Base-by-base conservation (phyloP, 768 basidiomycete species). In the Tylopilus plumbeoviolaceoides region DNA sequence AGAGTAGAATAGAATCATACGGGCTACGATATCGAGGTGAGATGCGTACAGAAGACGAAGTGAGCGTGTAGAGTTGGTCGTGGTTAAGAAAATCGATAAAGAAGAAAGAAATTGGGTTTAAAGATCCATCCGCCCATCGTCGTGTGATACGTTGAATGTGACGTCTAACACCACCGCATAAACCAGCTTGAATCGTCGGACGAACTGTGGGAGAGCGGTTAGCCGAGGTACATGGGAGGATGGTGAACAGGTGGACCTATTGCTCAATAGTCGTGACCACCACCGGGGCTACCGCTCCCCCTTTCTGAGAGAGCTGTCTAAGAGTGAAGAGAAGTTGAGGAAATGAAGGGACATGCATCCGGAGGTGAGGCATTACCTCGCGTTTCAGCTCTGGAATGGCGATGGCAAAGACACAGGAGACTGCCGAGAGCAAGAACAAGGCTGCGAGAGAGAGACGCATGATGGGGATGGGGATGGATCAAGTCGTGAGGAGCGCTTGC, bases 391-490 rank as follows among this genome's bases (percentile, higher is more conserved):
- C 23, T 11, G 62, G 56, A n/a, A 66, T 28, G 27, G 51, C 48
- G 5, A 28, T 47, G n/a, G 59, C 53, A 15, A 61, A 28, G n/a
- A 36, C 48, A 30, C 45, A 53, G 0, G 55, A 57, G 0, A 44
- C 44, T 5, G 55, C 48, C 0, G 64, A 57, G 54, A 66, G 56
- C 42, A 62, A 2, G 9, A 51, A 27, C 17, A 57, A 5, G 44
- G 57, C 4, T 15, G 55, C 33, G 35, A 44, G 1, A 3, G 47
- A 50, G 4, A 59, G 7, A 42, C 62, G 64, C 64, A 65, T 65
- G 44, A 20, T 31, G 25, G n/a, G n/a, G n/a, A n/a, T n/a, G n/a
- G 36, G 7, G 7, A 15, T 44, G n/a, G 11, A 31, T 30, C 18
- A 11, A 15, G 44, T 44, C 44, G 44, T 20, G 27, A 30, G 44